Evolutionary conservation across 1,139 yeast genomes (phyloP), one percentile per base, ranked within the genome.

Genomic region (Diutina siamensis): DNA sequence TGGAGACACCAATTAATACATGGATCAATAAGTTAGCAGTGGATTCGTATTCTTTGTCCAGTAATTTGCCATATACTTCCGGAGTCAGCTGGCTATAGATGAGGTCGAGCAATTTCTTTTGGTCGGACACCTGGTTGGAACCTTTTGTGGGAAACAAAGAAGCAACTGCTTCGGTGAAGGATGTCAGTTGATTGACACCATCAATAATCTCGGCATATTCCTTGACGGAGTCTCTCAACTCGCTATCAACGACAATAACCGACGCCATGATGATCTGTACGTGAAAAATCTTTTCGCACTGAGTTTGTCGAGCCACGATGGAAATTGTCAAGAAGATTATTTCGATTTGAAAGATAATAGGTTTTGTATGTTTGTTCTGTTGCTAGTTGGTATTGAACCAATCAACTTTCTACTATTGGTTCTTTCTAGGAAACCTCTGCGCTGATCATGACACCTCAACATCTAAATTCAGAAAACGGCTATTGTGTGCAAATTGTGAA

Each of bases 241-340:
- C 72, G 56, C 62, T 69, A 52, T 71, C 74, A 40, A 71, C 72
- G 47, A 71, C 71, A 53, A 71, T 65, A 50, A 70, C 75, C 40
- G 76, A 68, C 49, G 69, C 62, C 74, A 69, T 68, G 42, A 38
- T 38, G 42, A 17, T 25, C 32, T 25, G 8, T 15, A 17, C 21
- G 32, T 25, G 28, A 25, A 38, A 38, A 38, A 36, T 36, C 28
- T 36, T 36, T 35, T 35, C 38, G 38, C 38, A 35, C 38, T 19
- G 22, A 21, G 28, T 10, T 7, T 25, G 9, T 25, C 5, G 10
- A 25, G 28, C 10, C 28, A 25, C 5, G 28, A 25, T 25, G 10
- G 10, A 25, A 25, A 25, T 5, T 25, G 10, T 25, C 5, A 10
- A 25, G 9, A 25, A 25, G n/a, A n/a, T n/a, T n/a, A n/a, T n/a